Evolutionary conservation across 345 rosid genomes (phyloP).

Genomic region (Ricinus communis): DNA sequence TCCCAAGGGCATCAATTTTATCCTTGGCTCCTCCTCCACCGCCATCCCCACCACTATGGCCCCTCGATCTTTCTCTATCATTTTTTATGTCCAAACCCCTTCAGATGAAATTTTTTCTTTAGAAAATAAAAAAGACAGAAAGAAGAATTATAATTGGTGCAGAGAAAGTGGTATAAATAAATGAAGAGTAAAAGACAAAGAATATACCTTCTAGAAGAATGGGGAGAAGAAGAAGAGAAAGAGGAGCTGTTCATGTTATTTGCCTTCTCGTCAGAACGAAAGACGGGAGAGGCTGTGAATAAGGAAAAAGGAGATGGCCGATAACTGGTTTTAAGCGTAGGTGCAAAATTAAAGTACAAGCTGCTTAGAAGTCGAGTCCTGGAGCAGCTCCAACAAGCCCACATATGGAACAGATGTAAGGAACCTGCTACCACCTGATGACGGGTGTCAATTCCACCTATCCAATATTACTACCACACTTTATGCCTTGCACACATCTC

Average conservation of each 20-base stretch:
- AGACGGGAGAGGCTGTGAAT: neutral
- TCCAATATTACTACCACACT: too few relatives aligned
- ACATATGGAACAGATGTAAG: neutral
- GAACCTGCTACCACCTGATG: too few relatives aligned
- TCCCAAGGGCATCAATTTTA: conserved; percentile 79
- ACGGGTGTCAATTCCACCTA: too few relatives aligned
- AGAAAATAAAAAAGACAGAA: neutral
- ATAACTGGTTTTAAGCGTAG: neutral
- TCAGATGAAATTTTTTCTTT: conserved; percentile 43
- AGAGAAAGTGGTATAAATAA: neutral
- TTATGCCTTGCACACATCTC: too few relatives aligned
- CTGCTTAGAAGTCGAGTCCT: conserved; percentile 8
- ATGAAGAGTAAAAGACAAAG: neutral
- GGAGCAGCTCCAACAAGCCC: conserved; percentile 2
- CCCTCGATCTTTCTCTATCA: conserved; percentile 47
- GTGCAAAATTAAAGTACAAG: neutral
- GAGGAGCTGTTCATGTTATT: conserved; percentile 22
- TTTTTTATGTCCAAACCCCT: conserved; percentile 38
- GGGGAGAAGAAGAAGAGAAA: conserved; percentile 16
- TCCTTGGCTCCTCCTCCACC: conserved; percentile 48
- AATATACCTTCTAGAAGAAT: conserved; percentile 12
- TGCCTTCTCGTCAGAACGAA: neutral
- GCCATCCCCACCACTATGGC: conserved; percentile 41
- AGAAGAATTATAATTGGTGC: neutral
- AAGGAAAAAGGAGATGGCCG: neutral